Evolutionary conservation across 2,329 filamentous ascomycete genomes (phyloP).

Genomic region (Cladorrhinum sp.): DNA sequence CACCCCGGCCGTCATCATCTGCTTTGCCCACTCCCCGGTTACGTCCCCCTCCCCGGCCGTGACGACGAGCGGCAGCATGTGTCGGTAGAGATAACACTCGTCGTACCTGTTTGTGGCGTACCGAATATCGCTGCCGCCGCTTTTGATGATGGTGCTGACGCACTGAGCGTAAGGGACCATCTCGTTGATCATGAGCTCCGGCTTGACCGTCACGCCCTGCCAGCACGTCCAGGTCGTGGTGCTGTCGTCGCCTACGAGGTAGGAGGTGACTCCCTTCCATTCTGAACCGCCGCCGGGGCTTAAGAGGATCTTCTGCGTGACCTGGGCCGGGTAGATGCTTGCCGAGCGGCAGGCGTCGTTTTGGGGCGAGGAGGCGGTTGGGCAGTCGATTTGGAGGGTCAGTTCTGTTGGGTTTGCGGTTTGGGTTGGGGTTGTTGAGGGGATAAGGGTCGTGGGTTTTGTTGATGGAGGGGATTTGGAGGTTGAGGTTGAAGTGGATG

Average conservation of each 20-base stretch:
- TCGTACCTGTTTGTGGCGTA: background rate
- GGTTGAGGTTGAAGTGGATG: background rate
- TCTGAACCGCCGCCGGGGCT: background rate
- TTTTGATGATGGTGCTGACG: background rate
- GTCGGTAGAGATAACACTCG: background rate
- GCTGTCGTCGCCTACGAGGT: background rate
- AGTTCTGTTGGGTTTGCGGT: background rate
- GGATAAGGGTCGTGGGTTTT: background rate
- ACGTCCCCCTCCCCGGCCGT: background rate
- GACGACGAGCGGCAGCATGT: background rate
- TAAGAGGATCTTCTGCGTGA: background rate
- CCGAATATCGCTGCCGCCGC: background rate
- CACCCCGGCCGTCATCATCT: background rate
- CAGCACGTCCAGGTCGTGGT: background rate
- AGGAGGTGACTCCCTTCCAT: background rate
- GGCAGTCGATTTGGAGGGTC: background rate
- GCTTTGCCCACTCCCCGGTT: background rate
- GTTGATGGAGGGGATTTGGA: background rate
- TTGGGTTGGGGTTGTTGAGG: background rate
- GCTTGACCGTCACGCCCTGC: background rate
- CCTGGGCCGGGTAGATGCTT: background rate
- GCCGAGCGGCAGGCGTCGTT: background rate
- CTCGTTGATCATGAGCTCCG: background rate
- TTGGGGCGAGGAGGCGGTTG: background rate
- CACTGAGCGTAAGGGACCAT: background rate